Base-by-base conservation (phyloP, 345 rosid species). In the Brassica nigra region DNA sequence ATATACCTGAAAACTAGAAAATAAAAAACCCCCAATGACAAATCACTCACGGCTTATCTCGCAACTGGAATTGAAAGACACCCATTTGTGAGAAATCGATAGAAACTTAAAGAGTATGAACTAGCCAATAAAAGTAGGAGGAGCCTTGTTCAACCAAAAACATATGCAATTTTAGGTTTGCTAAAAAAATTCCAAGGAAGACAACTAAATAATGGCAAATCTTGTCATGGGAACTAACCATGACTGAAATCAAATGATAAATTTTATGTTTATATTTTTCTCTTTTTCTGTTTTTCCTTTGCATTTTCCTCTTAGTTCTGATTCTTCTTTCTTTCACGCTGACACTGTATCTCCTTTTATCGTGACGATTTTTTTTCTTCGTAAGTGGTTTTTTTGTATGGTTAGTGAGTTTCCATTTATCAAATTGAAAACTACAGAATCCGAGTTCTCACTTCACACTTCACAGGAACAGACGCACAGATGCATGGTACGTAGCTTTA, bases 131-230 rank as follows among this genome's bases (percentile, higher is more conserved):
- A 18, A 65, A 15, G 28, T 8, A 15, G 29, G 28, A 62, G 34
- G 71, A 11, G 57, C 23, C 18, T 36, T 36, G 69, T 66, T 66
- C 29, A 36, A 66, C 49, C 69, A 44, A 66, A 66, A 66, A 36
- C 71, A 67, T 18, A 20, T 18, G 71, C n/a, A 36, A 31, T 20
- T 39, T 5, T 20, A 39, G 31, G 7, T 66, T 39, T 66, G 54
- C 55, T 20, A 66, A 4, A 0, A 0, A 20, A 7, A 7, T 67
- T 11, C 28, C 71, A 67, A 66, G 52, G 10, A 66, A 16, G 31
- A 30, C 54, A 66, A 12, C 30, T 37, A 15, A 33, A 33, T 30
- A 33, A 64, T 64, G 28, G 16, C 1, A 33, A 15, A n/a, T n/a
- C 0, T 14, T 30, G 14, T 31, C 42, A 31, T 31, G 12, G 42